Conservation (phyloP, 2,329 filamentous ascomycete genomes). For the Xylariaceae sp. region DNA sequence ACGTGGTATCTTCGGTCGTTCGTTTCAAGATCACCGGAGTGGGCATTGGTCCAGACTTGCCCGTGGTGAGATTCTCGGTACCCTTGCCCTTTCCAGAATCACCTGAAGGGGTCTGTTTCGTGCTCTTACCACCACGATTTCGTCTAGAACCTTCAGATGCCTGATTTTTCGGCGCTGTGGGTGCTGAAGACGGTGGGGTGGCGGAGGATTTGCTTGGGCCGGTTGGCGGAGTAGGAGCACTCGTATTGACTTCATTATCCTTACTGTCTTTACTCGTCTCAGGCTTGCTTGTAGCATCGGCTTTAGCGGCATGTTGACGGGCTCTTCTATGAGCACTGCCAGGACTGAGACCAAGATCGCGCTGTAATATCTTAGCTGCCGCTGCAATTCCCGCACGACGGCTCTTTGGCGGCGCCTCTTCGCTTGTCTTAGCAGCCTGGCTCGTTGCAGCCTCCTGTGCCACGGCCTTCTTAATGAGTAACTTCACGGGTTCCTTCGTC, state of each 20-base stretch:
- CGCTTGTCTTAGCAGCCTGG: constrained; percentile 30
- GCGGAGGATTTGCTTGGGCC: constrained; percentile 20
- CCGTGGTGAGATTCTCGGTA: constrained; percentile 19
- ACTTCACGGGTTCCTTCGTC: constrained; percentile 56
- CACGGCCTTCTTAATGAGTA: constrained; percentile 55
- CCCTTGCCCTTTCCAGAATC: constrained; percentile 27
- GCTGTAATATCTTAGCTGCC: constrained; percentile 59
- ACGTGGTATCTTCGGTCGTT: constrained; percentile 20
- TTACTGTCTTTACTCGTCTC: constrained; percentile 32
- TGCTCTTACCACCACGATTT: constrained; percentile 33
- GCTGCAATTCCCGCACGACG: constrained; percentile 56
- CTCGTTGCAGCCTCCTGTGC: constrained; percentile 40
- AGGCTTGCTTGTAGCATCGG: constrained; percentile 43
- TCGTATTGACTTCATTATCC: constrained; percentile 24
- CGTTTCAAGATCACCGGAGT: constrained; percentile 30
- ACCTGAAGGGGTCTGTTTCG: constrained; percentile 28
- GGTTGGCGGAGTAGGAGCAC: constrained; percentile 19
- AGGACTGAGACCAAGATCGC: constrained; percentile 59
- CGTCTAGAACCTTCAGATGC: constrained; percentile 32
- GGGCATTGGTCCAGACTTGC: constrained; percentile 27
- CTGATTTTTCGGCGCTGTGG: constrained; percentile 29
- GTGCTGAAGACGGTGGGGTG: constrained; percentile 21
- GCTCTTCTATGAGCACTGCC: constrained; percentile 57
- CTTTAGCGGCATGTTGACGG: constrained; percentile 53
- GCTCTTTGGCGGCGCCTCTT: constrained; percentile 44